A percentile compares a stretch with the other conserved stretches of the same genome.
These are phyloP conservation scores for Saccharum hybrid DNA, from an alignment of 202 grass and related monocot genomes.

Conservation along the genomic window DNA sequence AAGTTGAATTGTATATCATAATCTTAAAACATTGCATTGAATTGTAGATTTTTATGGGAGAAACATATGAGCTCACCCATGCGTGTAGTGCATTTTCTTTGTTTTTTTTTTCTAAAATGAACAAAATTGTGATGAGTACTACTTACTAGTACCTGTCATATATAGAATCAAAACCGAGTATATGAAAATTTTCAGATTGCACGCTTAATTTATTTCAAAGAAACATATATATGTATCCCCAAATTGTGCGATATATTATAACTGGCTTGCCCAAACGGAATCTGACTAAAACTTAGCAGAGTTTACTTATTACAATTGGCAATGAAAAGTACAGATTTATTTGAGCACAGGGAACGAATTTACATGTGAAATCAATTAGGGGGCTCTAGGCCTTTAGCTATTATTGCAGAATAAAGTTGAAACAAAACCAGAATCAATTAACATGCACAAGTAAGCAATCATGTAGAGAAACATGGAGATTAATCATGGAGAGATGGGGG, in stretches of 20 bases:
- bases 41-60: not conserved
- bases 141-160: not conserved
- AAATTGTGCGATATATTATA: not conserved
- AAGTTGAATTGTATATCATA: not conserved
- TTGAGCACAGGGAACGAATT: not conserved
- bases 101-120: not conserved
- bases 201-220: not conserved
- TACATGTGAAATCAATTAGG: not conserved
- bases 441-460: constrained; percentile 60
- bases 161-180: not conserved
- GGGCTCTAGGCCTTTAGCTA: not conserved
- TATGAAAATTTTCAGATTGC: not conserved
- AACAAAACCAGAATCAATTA: constrained; percentile 48
- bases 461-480: constrained; percentile 56
- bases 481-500: constrained; percentile 55
- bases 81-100: not conserved
- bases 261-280: not conserved
- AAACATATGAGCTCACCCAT: not conserved
- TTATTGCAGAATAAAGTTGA: constrained; percentile 21
- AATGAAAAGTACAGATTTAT: too few relatives aligned
- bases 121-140: not conserved
- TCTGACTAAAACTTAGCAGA: not conserved
- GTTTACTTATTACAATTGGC: not conserved
- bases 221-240: not conserved
- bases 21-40: not conserved